Percentiles rank a stretch among this genome's conserved stretches.
Conservation (phyloP, 169 alveolate species). For the Theileria annulata region DNA sequence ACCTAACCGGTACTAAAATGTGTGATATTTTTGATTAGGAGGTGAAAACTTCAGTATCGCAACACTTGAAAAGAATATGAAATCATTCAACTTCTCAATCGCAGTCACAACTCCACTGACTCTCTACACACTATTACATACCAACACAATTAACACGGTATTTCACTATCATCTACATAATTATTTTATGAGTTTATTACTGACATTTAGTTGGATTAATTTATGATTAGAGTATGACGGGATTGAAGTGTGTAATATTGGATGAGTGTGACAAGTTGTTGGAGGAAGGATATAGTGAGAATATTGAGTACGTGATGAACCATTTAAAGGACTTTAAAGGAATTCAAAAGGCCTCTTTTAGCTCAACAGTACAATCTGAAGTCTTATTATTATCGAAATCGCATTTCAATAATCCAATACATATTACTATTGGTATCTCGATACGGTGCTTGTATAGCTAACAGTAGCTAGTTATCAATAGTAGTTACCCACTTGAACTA, state of each 20-base stretch:
- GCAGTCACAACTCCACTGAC: constrained; percentile 63
- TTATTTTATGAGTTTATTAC: neutral
- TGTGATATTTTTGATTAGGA: constrained; percentile 13
- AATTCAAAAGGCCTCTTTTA: constrained; percentile 39
- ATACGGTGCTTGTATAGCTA: neutral
- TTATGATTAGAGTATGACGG: too few species aligned
- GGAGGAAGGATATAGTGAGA: constrained; percentile 57
- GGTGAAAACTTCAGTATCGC: constrained; percentile 12
- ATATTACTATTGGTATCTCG: constrained; percentile 33
- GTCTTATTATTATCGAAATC: constrained; percentile 38
- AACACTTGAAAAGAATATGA: constrained; percentile 41
- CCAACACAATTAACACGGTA: neutral
- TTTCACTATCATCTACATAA: neutral
- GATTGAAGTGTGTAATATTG: constrained; percentile 89
- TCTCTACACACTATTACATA: constrained; percentile 19
- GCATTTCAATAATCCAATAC: constrained; percentile 45
- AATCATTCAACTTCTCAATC: constrained; percentile 18
- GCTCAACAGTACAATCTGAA: constrained; percentile 61
- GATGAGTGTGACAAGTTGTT: constrained; percentile 99
- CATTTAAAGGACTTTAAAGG: neutral
- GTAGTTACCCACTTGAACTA: too few species aligned
- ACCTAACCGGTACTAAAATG: constrained; percentile 28
- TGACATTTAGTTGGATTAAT: too few species aligned
- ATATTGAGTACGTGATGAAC: constrained; percentile 45
- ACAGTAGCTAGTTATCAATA: neutral